Base-by-base conservation (phyloP, 352 stramenopile genomes). In the Pythium sp. region DNA sequence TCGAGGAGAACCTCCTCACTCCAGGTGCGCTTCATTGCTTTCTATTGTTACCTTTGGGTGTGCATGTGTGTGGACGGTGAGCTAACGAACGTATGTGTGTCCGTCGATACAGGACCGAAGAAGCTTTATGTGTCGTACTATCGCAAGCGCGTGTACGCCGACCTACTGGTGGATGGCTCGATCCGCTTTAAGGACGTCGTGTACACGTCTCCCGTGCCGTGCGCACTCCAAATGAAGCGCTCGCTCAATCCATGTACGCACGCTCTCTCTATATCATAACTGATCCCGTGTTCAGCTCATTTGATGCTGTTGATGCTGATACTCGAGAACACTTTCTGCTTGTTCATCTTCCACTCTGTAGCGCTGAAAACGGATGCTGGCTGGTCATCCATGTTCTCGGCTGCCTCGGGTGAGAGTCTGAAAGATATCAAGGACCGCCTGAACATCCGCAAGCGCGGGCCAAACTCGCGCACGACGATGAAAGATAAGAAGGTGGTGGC, bases 71-170 rank as follows among this genome's bases (percentile, higher is more conserved):
- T 32, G 30, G 12, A 15, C 26, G 36, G 3, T 64, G 32, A 62
- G 14, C 26, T 26, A 47, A 12, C 61, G 55, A 51, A 26, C 38
- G 6, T 53, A 46, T 62, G 53, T 55, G 2, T 46, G 60, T 12
- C 22, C 58, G 26, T 63, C 34, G 20, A 28, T 65, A 20, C 55
- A 89, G 82, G 85, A 11, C 54, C 71, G 59, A 90, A 90, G 76
- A 89, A 87, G 67, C 79, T 93, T 54, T 93, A 86, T 64, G 80
- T 93, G 72, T 92, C 81, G 41, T 93, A 93, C 74, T 93, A 93
- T 69, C 85, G 85, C 53, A 89, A 90, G 65, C 82, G 83, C 62
- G 78, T 91, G 59, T 92, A 89, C 74, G 86, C 86, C 1, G 86
- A 93, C 56, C 71, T 93, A 53, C 72, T 91, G n/a, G 66, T 76